Conservation (phyloP, 768 basidiomycete genomes). For the Xerocomellus dryophilus region DNA sequence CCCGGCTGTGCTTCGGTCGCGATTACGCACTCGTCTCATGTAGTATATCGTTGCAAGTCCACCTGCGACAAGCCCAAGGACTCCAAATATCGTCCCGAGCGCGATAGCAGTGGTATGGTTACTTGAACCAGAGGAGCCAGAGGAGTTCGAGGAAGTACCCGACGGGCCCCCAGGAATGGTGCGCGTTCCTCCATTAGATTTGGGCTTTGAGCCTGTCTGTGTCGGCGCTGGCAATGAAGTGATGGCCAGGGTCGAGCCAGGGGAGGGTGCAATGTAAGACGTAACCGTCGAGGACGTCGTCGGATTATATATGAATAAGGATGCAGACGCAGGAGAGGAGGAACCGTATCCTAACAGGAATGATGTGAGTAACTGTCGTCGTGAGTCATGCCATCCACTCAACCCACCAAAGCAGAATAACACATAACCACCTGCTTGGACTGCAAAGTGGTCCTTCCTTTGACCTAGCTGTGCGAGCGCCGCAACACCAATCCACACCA, state of each 20-base stretch:
- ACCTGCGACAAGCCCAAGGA: conserved; percentile 50
- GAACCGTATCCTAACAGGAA: conserved; percentile 27
- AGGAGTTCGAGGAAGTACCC: conserved; percentile 15
- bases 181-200: conserved; percentile 6
- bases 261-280: conserved; percentile 37
- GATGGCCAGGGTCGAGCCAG: conserved; percentile 27
- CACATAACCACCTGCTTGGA: conserved; percentile 56
- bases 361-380: conserved; percentile 15
- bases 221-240: conserved; percentile 37
- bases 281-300: conserved; percentile 39
- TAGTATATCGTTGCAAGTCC: conserved; percentile 44
- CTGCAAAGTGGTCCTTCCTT: conserved; percentile 73
- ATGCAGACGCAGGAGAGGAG: conserved; percentile 44
- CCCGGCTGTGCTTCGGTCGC: neutral
- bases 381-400: neutral
- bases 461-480: conserved; percentile 56
- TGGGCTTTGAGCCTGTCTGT: conserved; percentile 26
- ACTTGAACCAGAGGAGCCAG: conserved; percentile 16
- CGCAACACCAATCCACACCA: conserved; percentile 55
- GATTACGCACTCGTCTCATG: conserved; percentile 34
- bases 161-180: conserved; percentile 6
- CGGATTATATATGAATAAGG: conserved; percentile 52
- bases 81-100: conserved; percentile 60
- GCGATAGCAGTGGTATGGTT: conserved; percentile 46
- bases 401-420: conserved; percentile 76